Evolutionary conservation across 2,329 filamentous ascomycete species (phyloP), one percentile per base, ranked within the genome.

Genomic region (Colletotrichum higginsianum): DNA sequence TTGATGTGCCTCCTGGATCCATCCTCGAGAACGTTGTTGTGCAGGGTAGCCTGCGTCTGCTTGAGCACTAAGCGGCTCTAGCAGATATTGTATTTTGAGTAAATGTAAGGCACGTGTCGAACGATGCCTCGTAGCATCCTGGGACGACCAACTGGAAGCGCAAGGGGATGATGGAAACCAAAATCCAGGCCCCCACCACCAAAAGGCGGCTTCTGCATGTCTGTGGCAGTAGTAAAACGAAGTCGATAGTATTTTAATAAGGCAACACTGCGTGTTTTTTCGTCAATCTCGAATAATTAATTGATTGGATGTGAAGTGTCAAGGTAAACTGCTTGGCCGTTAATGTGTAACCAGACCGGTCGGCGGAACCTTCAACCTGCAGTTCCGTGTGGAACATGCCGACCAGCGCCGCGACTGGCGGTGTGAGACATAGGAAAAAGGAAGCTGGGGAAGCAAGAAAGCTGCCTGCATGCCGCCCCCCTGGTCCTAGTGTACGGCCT

Each of bases 11-110:
- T 64, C 96, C 96, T 23, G 96, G 96, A 82, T 98, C 95, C 23
- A 94, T 99, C 79, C 89, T 99, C 71, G 96, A 99, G 89, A 99
- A 99, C 85, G 96, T 98, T 16, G 96, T 99, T 62, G 96, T 99
- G 69, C 96, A 99, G 89, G 96, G 96, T 80, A 98, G 95, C 84
- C 90, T 99, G 89, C 89, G 90, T 79, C 84, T 92, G 77, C 84
- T 92, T 75, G 90, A 92, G 85, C 90, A 92, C 81, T 92, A 89
- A 78, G 77, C 15, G 26, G 61, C 52, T 68, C 26, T 40, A 18
- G 52, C 18, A 16, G 16, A 35, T 35, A 58, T 71, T 71, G 65
- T 71, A 71, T 68, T 64, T 71, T 68, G 65, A 68, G 68, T 58
- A 68, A 49, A 68, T 60, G 46, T 8, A 38, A 58, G 49, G 16